Percentiles rank a stretch among this genome's conserved stretches.
phyloP scores from a whole-genome alignment of 2,329 filamentous ascomycete genomes.

The Diaporthe ilicicola region DNA sequence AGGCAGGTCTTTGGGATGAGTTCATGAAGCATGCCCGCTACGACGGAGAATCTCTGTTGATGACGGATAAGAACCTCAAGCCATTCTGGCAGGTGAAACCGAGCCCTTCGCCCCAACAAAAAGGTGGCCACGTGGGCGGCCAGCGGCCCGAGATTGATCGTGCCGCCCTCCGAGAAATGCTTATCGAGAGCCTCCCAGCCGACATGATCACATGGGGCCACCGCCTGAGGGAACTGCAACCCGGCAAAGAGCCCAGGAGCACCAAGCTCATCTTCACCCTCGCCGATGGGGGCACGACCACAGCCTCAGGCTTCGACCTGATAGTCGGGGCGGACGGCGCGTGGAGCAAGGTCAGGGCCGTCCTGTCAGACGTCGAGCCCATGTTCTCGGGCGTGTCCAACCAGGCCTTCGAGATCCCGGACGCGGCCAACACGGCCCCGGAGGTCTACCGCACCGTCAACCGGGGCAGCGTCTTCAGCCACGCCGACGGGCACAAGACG shows the following conservation, averaged over 20 bases:
- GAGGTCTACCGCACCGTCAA: conserved; percentile 55
- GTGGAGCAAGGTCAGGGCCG: conserved; percentile 47
- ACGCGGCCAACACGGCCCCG: conserved; percentile 51
- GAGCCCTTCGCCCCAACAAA: conserved; percentile 43
- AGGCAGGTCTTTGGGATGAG: conserved; percentile 57
- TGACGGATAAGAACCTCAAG: conserved; percentile 53
- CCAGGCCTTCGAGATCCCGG: conserved; percentile 51
- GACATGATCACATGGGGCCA: conserved; percentile 56
- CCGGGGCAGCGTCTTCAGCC: conserved; percentile 55
- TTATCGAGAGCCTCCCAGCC: conserved; percentile 54
- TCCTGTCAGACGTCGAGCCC: conserved; percentile 49
- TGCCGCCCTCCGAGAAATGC: conserved; percentile 50
- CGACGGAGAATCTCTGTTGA: conserved; percentile 58
- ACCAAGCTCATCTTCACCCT: conserved; percentile 48
- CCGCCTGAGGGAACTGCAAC: conserved; percentile 50
- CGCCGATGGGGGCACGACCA: conserved; percentile 37
- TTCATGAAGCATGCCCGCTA: conserved; percentile 60
- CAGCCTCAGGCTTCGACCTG: conserved; percentile 48
- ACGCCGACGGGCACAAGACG: conserved; percentile 51
- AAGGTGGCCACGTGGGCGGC: conserved; percentile 23
- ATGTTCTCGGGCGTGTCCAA: conserved; percentile 55
- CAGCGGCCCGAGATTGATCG: conserved; percentile 64
- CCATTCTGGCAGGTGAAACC: conserved; percentile 42
- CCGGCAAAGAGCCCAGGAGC: conserved; percentile 36
- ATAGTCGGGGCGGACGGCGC: conserved; percentile 47